A percentile compares a stretch with the other conserved stretches of the same genome.
Conservation (phyloP, 129 eudicot species). For the Calendula officinalis region DNA sequence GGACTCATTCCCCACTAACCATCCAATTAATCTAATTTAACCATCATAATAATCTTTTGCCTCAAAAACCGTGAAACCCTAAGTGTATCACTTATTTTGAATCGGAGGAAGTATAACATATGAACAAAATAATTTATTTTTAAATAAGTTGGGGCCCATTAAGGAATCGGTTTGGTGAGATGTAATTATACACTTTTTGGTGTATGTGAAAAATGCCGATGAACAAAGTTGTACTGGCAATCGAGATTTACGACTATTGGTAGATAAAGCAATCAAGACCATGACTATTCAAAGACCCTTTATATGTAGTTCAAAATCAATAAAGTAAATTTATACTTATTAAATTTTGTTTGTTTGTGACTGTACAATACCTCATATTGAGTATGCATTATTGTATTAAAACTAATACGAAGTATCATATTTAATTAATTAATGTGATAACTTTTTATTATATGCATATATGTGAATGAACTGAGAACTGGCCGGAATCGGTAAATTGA, state of each 20-base stretch:
- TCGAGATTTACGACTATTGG: constrained; percentile 25
- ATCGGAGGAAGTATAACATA: no score
- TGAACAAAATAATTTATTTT: constrained; percentile 10
- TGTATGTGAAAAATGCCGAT: constrained; percentile 3
- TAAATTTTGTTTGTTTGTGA: not conserved
- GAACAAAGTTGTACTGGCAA: constrained; percentile 20
- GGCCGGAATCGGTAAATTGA: no score
- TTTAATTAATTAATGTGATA: no score
- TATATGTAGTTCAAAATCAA: not conserved
- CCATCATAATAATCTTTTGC: no score
- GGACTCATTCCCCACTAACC: no score
- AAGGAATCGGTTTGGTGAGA: constrained; percentile 21
- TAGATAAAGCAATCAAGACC: constrained; percentile 25
- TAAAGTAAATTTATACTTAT: not conserved
- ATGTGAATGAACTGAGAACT: no score
- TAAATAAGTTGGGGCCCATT: constrained; percentile 14
- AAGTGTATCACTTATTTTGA: no score
- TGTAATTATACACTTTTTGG: constrained; percentile 14
- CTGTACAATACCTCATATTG: not conserved
- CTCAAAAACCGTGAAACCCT: no score
- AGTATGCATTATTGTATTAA: no score
- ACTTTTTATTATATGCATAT: no score
- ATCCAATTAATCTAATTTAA: no score
- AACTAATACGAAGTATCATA: no score
- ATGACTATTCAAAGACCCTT: not conserved